phyloP scores from a whole-genome alignment of 2,329 filamentous ascomycete species.

The Pseudogymnoascus pannorum region DNA sequence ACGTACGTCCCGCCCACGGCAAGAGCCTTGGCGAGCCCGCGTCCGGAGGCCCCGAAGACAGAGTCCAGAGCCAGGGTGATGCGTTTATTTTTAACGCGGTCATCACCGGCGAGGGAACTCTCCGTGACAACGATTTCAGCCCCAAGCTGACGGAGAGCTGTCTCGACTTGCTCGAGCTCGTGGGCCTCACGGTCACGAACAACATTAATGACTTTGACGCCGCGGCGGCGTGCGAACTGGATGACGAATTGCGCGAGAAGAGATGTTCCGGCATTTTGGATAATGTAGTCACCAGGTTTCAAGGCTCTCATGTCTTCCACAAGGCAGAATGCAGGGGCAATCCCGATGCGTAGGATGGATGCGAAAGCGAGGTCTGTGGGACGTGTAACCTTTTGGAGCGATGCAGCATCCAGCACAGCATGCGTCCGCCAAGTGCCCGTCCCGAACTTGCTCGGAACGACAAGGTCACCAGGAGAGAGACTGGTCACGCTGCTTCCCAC shows the following conservation, averaged over 20 bases:
- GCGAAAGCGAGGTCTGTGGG: slow-evolving; percentile 14
- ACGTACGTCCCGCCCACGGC: slow-evolving; percentile 17
- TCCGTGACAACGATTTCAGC: slow-evolving; percentile 16
- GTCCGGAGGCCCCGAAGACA: slow-evolving; percentile 17
- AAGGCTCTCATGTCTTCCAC: slow-evolving; percentile 20
- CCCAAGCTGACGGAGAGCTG: background rate
- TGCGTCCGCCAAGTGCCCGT: slow-evolving; percentile 21
- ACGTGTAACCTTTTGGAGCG: slow-evolving; percentile 12
- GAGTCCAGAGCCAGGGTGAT: slow-evolving; percentile 17
- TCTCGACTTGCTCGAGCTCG: background rate
- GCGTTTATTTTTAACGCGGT: slow-evolving; percentile 9
- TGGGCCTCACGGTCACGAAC: slow-evolving; percentile 17
- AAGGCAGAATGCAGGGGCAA: slow-evolving; percentile 21
- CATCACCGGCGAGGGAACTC: slow-evolving; percentile 11
- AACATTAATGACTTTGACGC: slow-evolving; percentile 14
- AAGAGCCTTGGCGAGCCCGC: slow-evolving; percentile 14
- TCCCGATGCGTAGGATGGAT: slow-evolving; percentile 17
- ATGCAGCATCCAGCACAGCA: slow-evolving; percentile 16
- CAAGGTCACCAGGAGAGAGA: slow-evolving; percentile 21
- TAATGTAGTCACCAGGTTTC: slow-evolving; percentile 22
- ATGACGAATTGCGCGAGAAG: slow-evolving; percentile 20
- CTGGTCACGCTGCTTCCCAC: slow-evolving; percentile 19
- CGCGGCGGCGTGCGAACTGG: slow-evolving; percentile 19
- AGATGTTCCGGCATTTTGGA: slow-evolving; percentile 20
- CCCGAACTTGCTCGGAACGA: slow-evolving; percentile 4